Conservation (phyloP, 768 basidiomycete genomes). For the Rhodotorula paludigena region DNA sequence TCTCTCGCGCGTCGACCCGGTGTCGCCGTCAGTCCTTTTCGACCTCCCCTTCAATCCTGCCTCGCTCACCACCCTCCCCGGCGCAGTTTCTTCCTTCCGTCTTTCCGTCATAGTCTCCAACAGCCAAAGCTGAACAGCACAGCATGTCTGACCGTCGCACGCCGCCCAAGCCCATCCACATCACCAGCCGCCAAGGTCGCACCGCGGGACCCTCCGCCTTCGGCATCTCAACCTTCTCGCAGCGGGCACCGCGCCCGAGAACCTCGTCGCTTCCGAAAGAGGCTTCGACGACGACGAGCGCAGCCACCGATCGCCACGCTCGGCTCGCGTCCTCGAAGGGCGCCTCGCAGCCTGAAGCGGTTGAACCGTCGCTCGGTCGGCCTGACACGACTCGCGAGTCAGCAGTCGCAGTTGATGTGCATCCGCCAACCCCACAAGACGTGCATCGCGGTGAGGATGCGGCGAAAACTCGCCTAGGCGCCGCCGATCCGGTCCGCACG, state of each 20-base stretch:
- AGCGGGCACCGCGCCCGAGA: conserved; percentile 4
- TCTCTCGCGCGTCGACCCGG: too few relatives aligned
- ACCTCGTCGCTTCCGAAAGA: not conserved
- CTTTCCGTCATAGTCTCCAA: not conserved
- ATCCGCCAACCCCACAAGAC: not conserved
- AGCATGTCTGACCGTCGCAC: not conserved
- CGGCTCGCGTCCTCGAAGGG: too few relatives aligned
- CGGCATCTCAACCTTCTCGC: conserved; percentile 29
- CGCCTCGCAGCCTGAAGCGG: too few relatives aligned
- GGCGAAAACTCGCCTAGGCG: not conserved
- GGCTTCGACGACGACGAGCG: not conserved
- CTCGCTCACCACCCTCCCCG: too few relatives aligned
- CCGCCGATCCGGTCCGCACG: not conserved
- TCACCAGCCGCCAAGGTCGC: not conserved
- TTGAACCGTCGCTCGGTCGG: too few relatives aligned
- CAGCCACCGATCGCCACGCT: too few relatives aligned
- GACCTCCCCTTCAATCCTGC: too few relatives aligned
- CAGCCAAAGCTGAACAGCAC: too few relatives aligned
- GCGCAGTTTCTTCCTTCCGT: not conserved
- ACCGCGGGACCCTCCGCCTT: not conserved
- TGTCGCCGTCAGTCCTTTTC: too few relatives aligned
- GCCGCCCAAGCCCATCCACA: conserved; percentile 24
- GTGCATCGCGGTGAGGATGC: not conserved
- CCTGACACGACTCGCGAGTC: too few relatives aligned
- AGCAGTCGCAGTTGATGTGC: not conserved